A percentile compares a stretch with the other conserved stretches of the same genome.
Evolutionary conservation across 2,329 filamentous ascomycete genomes (phyloP).

Genomic region (Neonectria punicea): DNA sequence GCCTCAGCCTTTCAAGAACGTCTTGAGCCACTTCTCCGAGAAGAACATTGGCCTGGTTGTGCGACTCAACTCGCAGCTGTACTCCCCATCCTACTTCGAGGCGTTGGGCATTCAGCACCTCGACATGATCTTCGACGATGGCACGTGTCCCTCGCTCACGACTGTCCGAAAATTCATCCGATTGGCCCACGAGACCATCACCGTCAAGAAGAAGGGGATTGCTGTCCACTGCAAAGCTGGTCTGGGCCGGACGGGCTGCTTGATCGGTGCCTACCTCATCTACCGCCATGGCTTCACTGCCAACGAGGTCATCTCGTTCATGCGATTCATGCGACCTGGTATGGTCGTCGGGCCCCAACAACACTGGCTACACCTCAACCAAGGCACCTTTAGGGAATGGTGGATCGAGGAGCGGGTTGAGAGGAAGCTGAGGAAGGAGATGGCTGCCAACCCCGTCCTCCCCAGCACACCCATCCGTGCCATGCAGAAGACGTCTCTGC

Average conservation of each 20-base stretch:
- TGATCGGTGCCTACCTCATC: slow-evolving; percentile 97
- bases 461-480: slow-evolving; percentile 71
- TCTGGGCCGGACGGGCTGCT: slow-evolving; percentile 91
- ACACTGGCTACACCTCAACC: slow-evolving; percentile 98
- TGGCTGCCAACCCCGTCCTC: slow-evolving; percentile 59
- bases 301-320: slow-evolving; percentile 96
- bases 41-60: slow-evolving; percentile 94
- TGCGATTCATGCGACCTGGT: slow-evolving; percentile 98
- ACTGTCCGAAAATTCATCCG: slow-evolving; percentile 96
- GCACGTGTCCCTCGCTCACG: slow-evolving; percentile 88
- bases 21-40: slow-evolving; percentile 87
- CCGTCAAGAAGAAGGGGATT: slow-evolving; percentile 88
- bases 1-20: slow-evolving; percentile 93
- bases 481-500: slow-evolving; percentile 68
- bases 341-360: slow-evolving; percentile 99
- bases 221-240: slow-evolving; percentile 99
- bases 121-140: slow-evolving; percentile 99
- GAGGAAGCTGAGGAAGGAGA: slow-evolving; percentile 70
- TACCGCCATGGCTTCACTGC: slow-evolving; percentile 98
- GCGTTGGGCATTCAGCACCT: slow-evolving; percentile 93
- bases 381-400: slow-evolving; percentile 98
- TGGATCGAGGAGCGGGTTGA: slow-evolving; percentile 91
- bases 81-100: slow-evolving; percentile 97
- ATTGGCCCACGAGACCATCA: slow-evolving; percentile 94
- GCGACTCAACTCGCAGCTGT: slow-evolving; percentile 92